phyloP scores from a whole-genome alignment of 2,329 filamentous ascomycete species.

The Colletotrichum godetiae region DNA sequence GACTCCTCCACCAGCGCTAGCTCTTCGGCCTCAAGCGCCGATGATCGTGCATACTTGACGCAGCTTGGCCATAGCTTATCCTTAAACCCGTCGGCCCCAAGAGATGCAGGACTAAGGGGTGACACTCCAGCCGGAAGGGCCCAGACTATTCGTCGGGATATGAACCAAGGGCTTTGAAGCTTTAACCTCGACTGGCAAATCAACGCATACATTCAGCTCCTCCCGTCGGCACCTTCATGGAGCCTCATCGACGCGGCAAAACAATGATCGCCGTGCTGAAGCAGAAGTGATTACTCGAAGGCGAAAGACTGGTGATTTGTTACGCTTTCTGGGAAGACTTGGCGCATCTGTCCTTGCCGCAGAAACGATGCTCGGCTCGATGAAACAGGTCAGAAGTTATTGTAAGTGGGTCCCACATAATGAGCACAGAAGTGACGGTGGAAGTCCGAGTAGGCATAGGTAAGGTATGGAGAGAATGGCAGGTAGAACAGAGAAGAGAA shows the following conservation, averaged over 20 bases:
- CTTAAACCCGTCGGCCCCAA: background rate
- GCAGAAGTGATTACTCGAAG: background rate
- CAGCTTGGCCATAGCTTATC: background rate
- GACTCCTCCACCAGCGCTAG: background rate
- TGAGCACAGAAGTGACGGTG: background rate
- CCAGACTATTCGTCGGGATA: background rate
- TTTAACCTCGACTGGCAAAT: background rate
- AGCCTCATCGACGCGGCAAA: background rate
- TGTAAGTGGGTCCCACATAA: background rate
- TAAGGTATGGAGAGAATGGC: background rate
- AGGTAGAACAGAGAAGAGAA: background rate
- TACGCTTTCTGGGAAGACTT: background rate
- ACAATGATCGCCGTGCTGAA: background rate
- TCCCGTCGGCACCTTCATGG: background rate
- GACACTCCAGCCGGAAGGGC: no score
- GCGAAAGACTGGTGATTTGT: background rate
- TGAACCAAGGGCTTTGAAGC: conserved; percentile 15
- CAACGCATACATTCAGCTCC: background rate
- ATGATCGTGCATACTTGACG: background rate
- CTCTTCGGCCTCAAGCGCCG: background rate
- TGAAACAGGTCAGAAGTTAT: background rate
- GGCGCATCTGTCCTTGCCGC: background rate
- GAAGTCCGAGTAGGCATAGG: no score
- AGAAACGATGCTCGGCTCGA: background rate
- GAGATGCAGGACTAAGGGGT: background rate